phyloP scores from a whole-genome alignment of 495 filamentous ascomycete genomes.

The Penicillium desertorum region DNA sequence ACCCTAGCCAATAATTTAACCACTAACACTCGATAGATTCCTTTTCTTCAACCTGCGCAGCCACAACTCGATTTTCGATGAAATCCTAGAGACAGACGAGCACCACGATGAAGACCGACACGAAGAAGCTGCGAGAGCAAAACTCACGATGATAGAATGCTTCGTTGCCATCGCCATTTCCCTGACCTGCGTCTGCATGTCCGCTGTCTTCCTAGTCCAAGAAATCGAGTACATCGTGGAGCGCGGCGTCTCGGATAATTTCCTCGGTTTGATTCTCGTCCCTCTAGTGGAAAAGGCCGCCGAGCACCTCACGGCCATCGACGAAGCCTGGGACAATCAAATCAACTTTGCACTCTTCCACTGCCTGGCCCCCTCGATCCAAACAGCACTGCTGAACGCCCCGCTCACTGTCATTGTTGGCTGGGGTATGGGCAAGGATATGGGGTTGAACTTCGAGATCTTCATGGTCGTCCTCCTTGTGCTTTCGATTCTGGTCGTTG shows the following conservation, averaged over 20 bases:
- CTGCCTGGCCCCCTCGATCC: slow-evolving; percentile 82
- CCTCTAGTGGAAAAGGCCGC: slow-evolving; percentile 90
- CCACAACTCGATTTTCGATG: slow-evolving; percentile 77
- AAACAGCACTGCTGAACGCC: slow-evolving; percentile 86
- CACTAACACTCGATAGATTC: slow-evolving; percentile 51
- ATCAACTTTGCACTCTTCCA: slow-evolving; percentile 87
- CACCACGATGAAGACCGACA: slow-evolving; percentile 65
- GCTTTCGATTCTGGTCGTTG: slow-evolving; percentile 80
- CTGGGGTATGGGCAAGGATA: slow-evolving; percentile 69
- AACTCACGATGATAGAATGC: slow-evolving; percentile 79
- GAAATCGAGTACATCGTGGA: slow-evolving; percentile 77
- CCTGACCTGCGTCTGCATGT: slow-evolving; percentile 72
- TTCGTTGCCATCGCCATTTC: slow-evolving; percentile 64
- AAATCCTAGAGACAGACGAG: slow-evolving; percentile 70
- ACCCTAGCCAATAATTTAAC: too few relatives aligned
- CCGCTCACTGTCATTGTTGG: slow-evolving; percentile 81
- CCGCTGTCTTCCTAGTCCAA: slow-evolving; percentile 77
- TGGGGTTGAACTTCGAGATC: slow-evolving; percentile 83
- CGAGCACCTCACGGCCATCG: slow-evolving; percentile 85
- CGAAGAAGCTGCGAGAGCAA: slow-evolving; percentile 60
- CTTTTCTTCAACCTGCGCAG: slow-evolving; percentile 79
- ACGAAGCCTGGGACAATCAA: slow-evolving; percentile 75
- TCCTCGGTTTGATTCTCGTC: slow-evolving; percentile 69
- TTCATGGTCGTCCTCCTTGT: slow-evolving; percentile 90
- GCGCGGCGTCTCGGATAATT: slow-evolving; percentile 68